phyloP scores from a whole-genome alignment of 306 rosid species.

The Herpetospermum pedunculosum region DNA sequence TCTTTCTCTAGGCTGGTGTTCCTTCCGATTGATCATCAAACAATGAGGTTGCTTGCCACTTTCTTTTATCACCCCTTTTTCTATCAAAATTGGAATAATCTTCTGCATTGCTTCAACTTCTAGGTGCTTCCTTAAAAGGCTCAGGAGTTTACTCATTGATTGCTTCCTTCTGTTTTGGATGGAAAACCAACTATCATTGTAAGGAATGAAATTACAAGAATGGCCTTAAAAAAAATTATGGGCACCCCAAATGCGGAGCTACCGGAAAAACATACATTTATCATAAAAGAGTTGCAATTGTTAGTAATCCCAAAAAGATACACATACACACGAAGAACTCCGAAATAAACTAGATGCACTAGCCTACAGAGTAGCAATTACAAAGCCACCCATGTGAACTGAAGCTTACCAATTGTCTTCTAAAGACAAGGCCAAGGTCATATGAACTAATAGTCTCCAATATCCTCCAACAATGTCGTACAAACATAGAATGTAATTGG shows the following conservation, averaged over 20 bases:
- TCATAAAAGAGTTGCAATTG: neutral
- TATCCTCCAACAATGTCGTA: neutral
- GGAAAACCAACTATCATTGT: neutral
- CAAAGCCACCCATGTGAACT: no score
- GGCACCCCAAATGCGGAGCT: neutral
- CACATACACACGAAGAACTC: neutral
- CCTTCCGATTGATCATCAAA: neutral
- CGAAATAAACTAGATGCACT: no score
- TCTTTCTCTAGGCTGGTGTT: neutral
- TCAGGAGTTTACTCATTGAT: neutral
- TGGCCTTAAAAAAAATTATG: neutral
- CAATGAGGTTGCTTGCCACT: neutral
- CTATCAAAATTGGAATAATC: neutral
- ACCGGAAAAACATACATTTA: neutral
- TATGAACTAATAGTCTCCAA: no score
- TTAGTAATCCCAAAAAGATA: neutral
- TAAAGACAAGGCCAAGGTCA: no score
- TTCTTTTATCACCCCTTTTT: neutral
- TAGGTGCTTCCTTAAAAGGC: neutral
- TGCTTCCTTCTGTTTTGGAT: neutral
- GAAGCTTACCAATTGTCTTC: no score
- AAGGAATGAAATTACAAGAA: neutral
- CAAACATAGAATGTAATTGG: neutral
- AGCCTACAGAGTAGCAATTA: no score
- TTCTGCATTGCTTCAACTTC: neutral